Conservation (phyloP, 1,284 basidiomycete genomes). For the Cryptococcus floricola region DNA sequence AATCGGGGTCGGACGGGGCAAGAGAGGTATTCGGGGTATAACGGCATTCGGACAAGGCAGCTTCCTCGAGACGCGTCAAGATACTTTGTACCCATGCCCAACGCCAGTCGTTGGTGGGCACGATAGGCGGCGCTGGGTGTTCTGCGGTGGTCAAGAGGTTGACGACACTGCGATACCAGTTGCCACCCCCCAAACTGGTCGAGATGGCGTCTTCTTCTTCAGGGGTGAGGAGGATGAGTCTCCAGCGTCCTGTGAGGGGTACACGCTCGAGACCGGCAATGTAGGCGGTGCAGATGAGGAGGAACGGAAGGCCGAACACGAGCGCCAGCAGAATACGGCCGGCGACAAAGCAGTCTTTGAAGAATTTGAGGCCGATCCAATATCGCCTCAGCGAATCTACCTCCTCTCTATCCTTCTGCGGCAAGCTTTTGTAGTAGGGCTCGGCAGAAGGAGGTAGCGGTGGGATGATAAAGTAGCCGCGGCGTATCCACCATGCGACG, state of each 20-base stretch:
- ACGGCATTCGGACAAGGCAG: slow-evolving; percentile 48
- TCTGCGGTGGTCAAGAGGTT: slow-evolving; percentile 66
- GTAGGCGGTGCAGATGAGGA: slow-evolving; percentile 69
- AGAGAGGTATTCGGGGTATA: background rate
- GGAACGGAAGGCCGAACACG: slow-evolving; percentile 63
- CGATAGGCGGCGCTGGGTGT: slow-evolving; percentile 57
- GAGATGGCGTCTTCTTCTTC: slow-evolving; percentile 85
- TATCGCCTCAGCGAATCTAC: slow-evolving; percentile 52
- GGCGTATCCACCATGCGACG: slow-evolving; percentile 4
- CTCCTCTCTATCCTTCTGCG: slow-evolving; percentile 51
- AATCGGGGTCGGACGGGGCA: background rate
- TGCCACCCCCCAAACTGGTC: slow-evolving; percentile 66
- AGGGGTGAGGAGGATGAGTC: slow-evolving; percentile 78
- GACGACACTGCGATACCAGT: slow-evolving; percentile 77
- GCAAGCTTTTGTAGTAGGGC: slow-evolving; percentile 29
- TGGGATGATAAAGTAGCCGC: slow-evolving; percentile 29
- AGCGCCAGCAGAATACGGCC: slow-evolving; percentile 56
- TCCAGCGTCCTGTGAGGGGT: slow-evolving; percentile 79
- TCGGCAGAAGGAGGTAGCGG: slow-evolving; percentile 31
- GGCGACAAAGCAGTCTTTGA: slow-evolving; percentile 53
- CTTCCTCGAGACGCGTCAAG: slow-evolving; percentile 66
- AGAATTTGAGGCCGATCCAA: slow-evolving; percentile 45
- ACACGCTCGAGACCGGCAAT: slow-evolving; percentile 73
- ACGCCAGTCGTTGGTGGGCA: slow-evolving; percentile 75
- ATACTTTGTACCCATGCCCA: slow-evolving; percentile 74